These are phyloP conservation scores for Candida caryicola DNA, from an alignment of 805 yeast species.

Conservation along the genomic window DNA sequence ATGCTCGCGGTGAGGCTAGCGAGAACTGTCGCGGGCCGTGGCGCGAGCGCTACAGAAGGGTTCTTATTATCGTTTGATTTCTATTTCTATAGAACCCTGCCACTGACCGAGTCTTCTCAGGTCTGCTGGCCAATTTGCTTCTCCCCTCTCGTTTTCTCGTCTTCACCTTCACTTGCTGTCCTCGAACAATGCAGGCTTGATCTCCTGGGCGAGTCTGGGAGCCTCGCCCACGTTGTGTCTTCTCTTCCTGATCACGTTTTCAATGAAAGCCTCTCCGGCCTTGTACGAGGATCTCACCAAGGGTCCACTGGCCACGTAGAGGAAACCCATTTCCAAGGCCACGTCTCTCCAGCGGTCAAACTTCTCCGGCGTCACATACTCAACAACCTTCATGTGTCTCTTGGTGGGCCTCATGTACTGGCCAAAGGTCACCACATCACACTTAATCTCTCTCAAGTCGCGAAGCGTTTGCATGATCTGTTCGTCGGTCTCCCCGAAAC, in stretches of 20 bases:
- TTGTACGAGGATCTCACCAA: constrained; percentile 93
- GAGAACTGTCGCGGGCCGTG: no score
- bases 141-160: no score
- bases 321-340: constrained; percentile 86
- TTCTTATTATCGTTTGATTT: no score
- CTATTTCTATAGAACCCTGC: no score
- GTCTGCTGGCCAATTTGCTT: no score
- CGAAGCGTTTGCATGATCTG: constrained; percentile 73
- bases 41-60: no score
- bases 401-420: constrained; percentile 99
- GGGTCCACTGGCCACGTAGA: constrained; percentile 97
- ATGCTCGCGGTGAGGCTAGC: no score
- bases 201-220: constrained; percentile 28
- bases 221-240: constrained; percentile 47
- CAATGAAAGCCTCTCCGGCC: constrained; percentile 97
- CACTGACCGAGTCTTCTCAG: no score
- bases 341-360: constrained; percentile 89
- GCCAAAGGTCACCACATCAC: constrained; percentile 97
- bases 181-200: constrained; percentile 14
- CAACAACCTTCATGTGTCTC: constrained; percentile 97
- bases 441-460: constrained; percentile 70
- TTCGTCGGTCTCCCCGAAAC: constrained; percentile 93
- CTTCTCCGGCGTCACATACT: constrained; percentile 89
- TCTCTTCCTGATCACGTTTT: constrained; percentile 83
- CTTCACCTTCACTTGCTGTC: constrained; percentile 1